Percentiles rank a stretch among this genome's conserved stretches.
phyloP scores from a whole-genome alignment of 1,284 basidiomycete species.

The Papiliotrema flavescens region DNA sequence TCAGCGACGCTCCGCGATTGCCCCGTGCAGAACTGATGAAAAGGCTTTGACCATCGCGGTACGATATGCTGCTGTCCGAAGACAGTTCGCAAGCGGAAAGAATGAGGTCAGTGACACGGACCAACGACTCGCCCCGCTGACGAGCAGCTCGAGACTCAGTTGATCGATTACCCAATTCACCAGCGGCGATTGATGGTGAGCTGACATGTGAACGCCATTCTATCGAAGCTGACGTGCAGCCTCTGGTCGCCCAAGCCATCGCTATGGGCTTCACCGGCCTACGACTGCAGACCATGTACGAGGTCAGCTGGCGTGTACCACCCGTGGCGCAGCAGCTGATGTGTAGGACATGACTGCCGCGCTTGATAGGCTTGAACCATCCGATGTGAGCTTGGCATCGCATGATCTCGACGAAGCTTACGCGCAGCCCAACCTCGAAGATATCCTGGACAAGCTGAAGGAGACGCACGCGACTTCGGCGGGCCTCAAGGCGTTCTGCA shows the following conservation, averaged over 20 bases:
- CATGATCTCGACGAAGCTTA: constrained; percentile 1
- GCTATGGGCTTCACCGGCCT: constrained; percentile 56
- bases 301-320: constrained; percentile 9
- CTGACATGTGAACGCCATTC: neutral
- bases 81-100: constrained; percentile 54
- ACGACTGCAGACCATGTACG: constrained; percentile 50
- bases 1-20: too few relatives aligned
- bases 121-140: neutral
- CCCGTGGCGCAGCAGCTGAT: constrained; percentile 22
- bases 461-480: constrained; percentile 59
- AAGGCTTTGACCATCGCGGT: constrained; percentile 56
- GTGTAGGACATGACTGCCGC: constrained; percentile 49
- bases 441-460: constrained; percentile 54
- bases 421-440: constrained; percentile 41
- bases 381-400: constrained; percentile 37
- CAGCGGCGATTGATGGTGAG: constrained; percentile 55
- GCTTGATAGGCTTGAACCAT: constrained; percentile 55
- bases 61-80: constrained; percentile 56
- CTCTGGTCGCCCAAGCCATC: constrained; percentile 56
- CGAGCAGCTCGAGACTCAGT: constrained; percentile 51
- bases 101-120: constrained; percentile 31
- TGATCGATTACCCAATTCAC: constrained; percentile 60
- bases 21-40: neutral
- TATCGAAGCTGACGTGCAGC: constrained; percentile 30
- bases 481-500: constrained; percentile 60